phyloP scores from a whole-genome alignment of 495 filamentous ascomycete species.

The Hypomontagnella submonticulosa region DNA sequence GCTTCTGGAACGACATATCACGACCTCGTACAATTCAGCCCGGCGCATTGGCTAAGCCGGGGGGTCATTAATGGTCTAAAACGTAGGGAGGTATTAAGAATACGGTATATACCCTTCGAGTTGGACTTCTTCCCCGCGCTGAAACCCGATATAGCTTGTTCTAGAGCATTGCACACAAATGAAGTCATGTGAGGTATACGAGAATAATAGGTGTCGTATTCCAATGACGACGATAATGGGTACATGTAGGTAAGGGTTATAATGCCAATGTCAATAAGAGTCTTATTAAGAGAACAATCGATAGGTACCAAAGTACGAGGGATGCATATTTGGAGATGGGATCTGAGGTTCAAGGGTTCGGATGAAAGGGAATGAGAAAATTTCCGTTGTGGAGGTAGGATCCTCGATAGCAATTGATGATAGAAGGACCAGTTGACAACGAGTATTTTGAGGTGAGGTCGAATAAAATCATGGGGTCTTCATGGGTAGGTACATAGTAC shows the following conservation, averaged over 20 bases:
- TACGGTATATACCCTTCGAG: slow-evolving; percentile 1
- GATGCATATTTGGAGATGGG: slow-evolving; percentile 27
- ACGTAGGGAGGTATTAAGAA: slow-evolving; percentile 25
- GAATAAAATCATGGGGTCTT: background rate
- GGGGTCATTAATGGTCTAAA: slow-evolving; percentile 21
- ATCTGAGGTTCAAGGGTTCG: slow-evolving; percentile 44
- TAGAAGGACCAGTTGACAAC: slow-evolving; percentile 17
- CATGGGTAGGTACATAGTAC: no score
- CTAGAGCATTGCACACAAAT: background rate
- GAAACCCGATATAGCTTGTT: background rate
- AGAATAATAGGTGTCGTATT: background rate
- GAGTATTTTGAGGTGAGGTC: slow-evolving; percentile 7
- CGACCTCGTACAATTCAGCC: slow-evolving; percentile 28
- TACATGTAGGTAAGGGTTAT: no score
- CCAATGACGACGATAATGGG: background rate
- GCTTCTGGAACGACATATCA: slow-evolving; percentile 14
- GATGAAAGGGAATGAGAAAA: slow-evolving; percentile 45
- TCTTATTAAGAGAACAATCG: background rate
- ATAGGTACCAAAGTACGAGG: slow-evolving; percentile 31
- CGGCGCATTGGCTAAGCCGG: slow-evolving; percentile 30
- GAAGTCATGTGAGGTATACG: background rate
- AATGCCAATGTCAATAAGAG: no score
- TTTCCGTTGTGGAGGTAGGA: slow-evolving; percentile 36
- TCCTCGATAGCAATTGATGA: slow-evolving; percentile 30
- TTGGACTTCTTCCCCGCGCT: slow-evolving; percentile 3